Base-by-base conservation (phyloP, 202 grass and related monocot genomes). In the Setaria viridis region DNA sequence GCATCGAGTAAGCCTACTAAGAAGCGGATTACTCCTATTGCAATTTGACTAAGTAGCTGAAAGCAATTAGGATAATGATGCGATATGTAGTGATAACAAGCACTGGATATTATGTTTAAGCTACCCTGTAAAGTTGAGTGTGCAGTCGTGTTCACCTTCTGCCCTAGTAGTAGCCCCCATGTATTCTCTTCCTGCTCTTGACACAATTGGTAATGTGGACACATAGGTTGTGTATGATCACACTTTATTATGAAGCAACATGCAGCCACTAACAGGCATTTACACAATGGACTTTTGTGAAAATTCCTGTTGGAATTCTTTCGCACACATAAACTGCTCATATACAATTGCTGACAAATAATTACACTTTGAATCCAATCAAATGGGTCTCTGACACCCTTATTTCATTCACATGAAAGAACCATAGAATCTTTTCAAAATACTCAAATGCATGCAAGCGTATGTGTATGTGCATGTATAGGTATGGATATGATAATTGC, bases 21-120 rank as follows among this genome's bases (percentile, higher is more conserved):
- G 85, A 95, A 86, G 88, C 85, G 90, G 84, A 95, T 95, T 66
- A 95, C 90, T 58, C 93, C 93, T 48, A 87, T 92, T 65, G 85
- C 90, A 87, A 92, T 95, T 85, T 85, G 83, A 90, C 73, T 90
- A 85, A 87, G 63, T 75, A 86, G 32, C 39, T 20, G 48, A 85
- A 85, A 84, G 15, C 69, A 77, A 45, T 77, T 81, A 88, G 81
- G 25, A 63, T 81, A 62, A 65, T 81, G 85, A 50, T 76, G 70
- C 77, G 35, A 54, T 76, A 20, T 64, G 74, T 84, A 80, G 29
- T 87, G 76, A 80, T 76, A 69, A 62, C 80, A 64, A 76, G 46
- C 42, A 64, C 76, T 66, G 19, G 63, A 64, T 63, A 45, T 35
- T 71, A 64, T 41, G 43, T 57, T 81, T 81, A 70, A 80, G 76